Conservation (phyloP, 1,284 basidiomycete species). For the Earliella scabrosa region DNA sequence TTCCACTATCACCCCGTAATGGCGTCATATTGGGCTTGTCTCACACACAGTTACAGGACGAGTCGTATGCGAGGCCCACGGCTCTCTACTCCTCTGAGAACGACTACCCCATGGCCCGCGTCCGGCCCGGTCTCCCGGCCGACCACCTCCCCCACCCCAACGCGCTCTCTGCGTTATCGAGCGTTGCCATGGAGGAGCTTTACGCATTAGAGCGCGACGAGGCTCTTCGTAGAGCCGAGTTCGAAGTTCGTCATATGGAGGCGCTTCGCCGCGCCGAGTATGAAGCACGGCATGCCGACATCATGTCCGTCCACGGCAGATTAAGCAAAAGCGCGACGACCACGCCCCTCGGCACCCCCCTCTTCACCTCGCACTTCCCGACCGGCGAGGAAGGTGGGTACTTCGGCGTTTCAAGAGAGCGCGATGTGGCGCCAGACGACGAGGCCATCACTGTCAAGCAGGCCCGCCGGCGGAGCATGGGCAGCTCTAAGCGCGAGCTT, state of each 20-base stretch:
- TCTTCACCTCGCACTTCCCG: slow-evolving; percentile 33
- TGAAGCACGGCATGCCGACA: slow-evolving; percentile 64
- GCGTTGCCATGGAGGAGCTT: slow-evolving; percentile 85
- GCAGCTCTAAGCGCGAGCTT: slow-evolving; percentile 30
- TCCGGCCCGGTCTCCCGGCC: slow-evolving; percentile 26
- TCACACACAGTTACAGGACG: slow-evolving; percentile 42
- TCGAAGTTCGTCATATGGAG: slow-evolving; percentile 80
- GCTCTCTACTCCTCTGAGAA: slow-evolving; percentile 53
- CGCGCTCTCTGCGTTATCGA: slow-evolving; percentile 77
- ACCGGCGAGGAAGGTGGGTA: slow-evolving; percentile 43
- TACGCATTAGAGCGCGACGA: slow-evolving; percentile 87
- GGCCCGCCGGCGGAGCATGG: slow-evolving; percentile 47
- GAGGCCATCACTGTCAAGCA: slow-evolving; percentile 37
- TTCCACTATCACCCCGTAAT: not conserved
- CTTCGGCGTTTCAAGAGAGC: slow-evolving; percentile 47
- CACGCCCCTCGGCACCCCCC: slow-evolving; percentile 64
- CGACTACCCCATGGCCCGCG: slow-evolving; percentile 31
- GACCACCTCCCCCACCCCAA: slow-evolving; percentile 44
- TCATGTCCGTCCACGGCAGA: slow-evolving; percentile 47
- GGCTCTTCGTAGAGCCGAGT: slow-evolving; percentile 82
- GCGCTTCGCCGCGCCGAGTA: slow-evolving; percentile 82
- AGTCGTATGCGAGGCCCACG: slow-evolving; percentile 75
- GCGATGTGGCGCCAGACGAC: slow-evolving; percentile 33
- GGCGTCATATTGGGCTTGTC: slow-evolving; percentile 7
- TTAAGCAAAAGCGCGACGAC: slow-evolving; percentile 70